Conservation (phyloP, 2,329 filamentous ascomycete species). For the Colletotrichum chlorophyti region DNA sequence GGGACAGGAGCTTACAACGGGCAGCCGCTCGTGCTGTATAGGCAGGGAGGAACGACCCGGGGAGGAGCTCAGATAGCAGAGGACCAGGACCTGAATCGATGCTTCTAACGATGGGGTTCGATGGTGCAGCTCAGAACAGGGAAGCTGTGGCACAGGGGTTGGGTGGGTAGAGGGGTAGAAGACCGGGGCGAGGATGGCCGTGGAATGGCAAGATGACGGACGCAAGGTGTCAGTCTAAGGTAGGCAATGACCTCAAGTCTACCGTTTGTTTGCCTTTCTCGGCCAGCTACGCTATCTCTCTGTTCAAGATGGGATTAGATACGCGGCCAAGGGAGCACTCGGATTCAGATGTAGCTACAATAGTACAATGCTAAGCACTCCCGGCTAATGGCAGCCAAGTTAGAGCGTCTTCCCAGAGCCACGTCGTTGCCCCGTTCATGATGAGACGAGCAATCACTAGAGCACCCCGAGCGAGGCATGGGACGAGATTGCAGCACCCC, state of each 20-base stretch:
- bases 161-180: neutral
- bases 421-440: neutral
- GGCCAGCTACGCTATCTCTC: neutral
- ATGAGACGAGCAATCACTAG: neutral
- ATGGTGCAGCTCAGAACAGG: constrained; percentile 24
- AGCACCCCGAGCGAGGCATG: constrained; percentile 1
- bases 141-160: constrained; percentile 22
- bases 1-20: neutral
- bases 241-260: too few species aligned
- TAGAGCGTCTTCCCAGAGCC: too few species aligned
- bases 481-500: constrained; percentile 7
- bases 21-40: neutral
- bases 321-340: too few species aligned
- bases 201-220: neutral
- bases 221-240: neutral
- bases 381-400: too few species aligned
- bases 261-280: neutral
- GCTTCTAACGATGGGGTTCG: constrained; percentile 11
- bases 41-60: neutral
- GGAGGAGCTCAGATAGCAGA: constrained; percentile 20
- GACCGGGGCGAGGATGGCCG: constrained; percentile 3
- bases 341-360: too few species aligned
- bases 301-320: neutral
- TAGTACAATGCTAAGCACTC: too few species aligned
- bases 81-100: neutral